Conservation (phyloP, 495 filamentous ascomycete species). For the Penicillium chermesinum region DNA sequence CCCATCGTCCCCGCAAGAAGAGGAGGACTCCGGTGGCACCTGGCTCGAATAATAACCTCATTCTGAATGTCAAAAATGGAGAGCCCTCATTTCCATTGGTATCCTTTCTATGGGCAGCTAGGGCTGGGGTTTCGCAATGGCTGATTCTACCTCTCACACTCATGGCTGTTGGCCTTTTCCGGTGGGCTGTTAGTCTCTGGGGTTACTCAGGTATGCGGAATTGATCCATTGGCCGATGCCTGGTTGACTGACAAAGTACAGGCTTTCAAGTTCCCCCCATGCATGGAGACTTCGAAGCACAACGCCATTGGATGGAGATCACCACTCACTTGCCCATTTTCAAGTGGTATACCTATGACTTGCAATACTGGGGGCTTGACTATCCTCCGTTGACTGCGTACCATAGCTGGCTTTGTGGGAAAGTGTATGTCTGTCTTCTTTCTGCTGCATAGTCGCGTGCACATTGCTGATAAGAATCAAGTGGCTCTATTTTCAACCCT, state of each 20-base stretch:
- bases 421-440: slow-evolving; percentile 50
- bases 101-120: slow-evolving; percentile 85
- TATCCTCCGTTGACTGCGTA: slow-evolving; percentile 97
- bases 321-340: slow-evolving; percentile 82
- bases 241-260: slow-evolving; percentile 27
- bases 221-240: neutral
- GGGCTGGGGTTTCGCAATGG: slow-evolving; percentile 86
- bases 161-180: slow-evolving; percentile 85
- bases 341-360: slow-evolving; percentile 95
- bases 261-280: slow-evolving; percentile 80
- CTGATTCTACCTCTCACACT: slow-evolving; percentile 78
- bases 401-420: slow-evolving; percentile 90
- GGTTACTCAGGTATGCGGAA: slow-evolving; percentile 75
- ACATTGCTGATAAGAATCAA: slow-evolving; percentile 22
- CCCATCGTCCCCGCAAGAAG: slow-evolving; percentile 58
- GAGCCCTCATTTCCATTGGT: slow-evolving; percentile 76
- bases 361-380: slow-evolving; percentile 96
- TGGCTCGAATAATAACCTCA: slow-evolving; percentile 49
- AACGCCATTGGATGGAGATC: slow-evolving; percentile 98
- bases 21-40: slow-evolving; percentile 45
- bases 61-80: slow-evolving; percentile 36
- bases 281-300: slow-evolving; percentile 96
- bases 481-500: slow-evolving; percentile 70
- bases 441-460: neutral
- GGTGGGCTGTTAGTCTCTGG: slow-evolving; percentile 89